Percentiles rank a stretch among this genome's conserved stretches.
Evolutionary conservation across 202 grass and related monocot species (phyloP).

Genomic region (Schoenoplectus triqueter): DNA sequence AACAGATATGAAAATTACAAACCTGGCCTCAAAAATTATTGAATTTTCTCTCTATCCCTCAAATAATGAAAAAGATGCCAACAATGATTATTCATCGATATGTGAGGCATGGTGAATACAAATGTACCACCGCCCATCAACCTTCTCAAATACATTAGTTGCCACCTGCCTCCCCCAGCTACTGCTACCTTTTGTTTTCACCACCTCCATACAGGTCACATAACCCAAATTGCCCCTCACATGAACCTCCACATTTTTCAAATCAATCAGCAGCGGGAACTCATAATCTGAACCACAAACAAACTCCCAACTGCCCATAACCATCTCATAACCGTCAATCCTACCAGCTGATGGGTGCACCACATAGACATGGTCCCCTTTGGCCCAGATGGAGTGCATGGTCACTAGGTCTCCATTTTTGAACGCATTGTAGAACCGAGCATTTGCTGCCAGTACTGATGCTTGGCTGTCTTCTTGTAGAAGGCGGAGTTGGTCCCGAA

Average conservation of each 20-base stretch:
- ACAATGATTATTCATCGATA: conserved; percentile 59
- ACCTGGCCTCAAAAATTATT: not conserved
- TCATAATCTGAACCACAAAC: conserved; percentile 72
- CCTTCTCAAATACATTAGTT: conserved; percentile 79
- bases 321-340: conserved; percentile 71
- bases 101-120: conserved; percentile 85
- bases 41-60: not conserved
- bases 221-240: conserved; percentile 70
- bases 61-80: not conserved
- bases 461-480: conserved; percentile 67
- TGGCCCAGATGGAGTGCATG: conserved; percentile 65
- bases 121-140: conserved; percentile 74
- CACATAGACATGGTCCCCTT: conserved; percentile 80
- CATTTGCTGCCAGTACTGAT: conserved; percentile 58
- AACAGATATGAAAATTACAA: not conserved
- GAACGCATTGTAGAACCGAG: conserved; percentile 75
- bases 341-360: conserved; percentile 68
- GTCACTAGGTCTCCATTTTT: conserved; percentile 65
- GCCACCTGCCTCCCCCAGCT: conserved; percentile 81
- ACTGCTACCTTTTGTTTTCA: conserved; percentile 67
- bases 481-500: conserved; percentile 62
- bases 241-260: conserved; percentile 77
- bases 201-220: conserved; percentile 75
- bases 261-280: conserved; percentile 82
- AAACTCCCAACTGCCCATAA: conserved; percentile 91